Evolutionary conservation across 495 filamentous ascomycete genomes (phyloP).

Genomic region (Staphylotrichum longicolle): DNA sequence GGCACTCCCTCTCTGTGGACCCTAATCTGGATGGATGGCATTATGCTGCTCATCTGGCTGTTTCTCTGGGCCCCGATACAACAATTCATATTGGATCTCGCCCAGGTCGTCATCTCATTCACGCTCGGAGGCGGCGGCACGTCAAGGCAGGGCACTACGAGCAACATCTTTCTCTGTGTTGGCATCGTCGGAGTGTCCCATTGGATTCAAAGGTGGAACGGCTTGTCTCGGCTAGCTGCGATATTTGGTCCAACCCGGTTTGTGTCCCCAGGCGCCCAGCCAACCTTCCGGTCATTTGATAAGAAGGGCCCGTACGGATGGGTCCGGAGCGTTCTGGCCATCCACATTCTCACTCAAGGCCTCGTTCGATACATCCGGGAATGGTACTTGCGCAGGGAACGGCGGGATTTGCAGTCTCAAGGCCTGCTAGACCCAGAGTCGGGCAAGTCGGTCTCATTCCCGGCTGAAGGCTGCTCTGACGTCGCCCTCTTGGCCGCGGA

Average conservation of each 20-base stretch:
- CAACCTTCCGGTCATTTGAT: constrained; percentile 41
- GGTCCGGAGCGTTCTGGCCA: constrained; percentile 64
- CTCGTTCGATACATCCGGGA: constrained; percentile 61
- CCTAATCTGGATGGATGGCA: constrained; percentile 74
- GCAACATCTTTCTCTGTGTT: constrained; percentile 73
- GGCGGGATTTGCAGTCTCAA: constrained; percentile 46
- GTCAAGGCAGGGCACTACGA: constrained; percentile 68
- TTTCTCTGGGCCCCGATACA: constrained; percentile 87
- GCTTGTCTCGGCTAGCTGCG: constrained; percentile 40
- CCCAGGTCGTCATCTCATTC: constrained; percentile 92
- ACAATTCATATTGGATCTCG: constrained; percentile 86
- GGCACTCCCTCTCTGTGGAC: constrained; percentile 73
- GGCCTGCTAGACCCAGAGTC: constrained; percentile 48
- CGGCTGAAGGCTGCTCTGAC: constrained; percentile 37
- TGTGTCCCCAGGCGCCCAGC: constrained; percentile 38
- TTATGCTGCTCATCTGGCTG: constrained; percentile 82
- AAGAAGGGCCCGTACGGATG: constrained; percentile 51
- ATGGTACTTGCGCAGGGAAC: constrained; percentile 56
- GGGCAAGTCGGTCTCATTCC: constrained; percentile 40
- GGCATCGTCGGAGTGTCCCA: constrained; percentile 74
- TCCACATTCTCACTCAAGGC: constrained; percentile 88
- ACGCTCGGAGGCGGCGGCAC: constrained; percentile 85
- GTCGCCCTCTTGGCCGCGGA: constrained; percentile 47
- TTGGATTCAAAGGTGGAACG: constrained; percentile 54
- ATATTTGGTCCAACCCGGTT: constrained; percentile 45